Percentiles rank a stretch among this genome's conserved stretches.
phyloP scores from a whole-genome alignment of 1,284 basidiomycete genomes.

The Puccinia triticina region DNA sequence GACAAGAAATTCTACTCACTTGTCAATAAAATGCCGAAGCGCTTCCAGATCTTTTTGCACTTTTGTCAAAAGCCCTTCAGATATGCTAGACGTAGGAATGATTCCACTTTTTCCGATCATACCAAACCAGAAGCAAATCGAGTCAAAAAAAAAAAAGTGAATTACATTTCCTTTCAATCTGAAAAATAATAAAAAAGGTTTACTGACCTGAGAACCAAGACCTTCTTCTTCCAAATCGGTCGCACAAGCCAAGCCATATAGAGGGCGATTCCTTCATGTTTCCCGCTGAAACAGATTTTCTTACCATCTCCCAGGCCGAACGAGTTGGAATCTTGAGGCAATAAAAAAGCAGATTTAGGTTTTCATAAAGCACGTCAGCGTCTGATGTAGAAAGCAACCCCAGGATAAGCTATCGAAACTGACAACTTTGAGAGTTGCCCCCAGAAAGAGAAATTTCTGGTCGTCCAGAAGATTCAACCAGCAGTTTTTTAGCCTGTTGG shows the following conservation, averaged over 20 bases:
- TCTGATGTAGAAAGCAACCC: neutral
- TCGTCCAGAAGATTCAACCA: constrained; percentile 56
- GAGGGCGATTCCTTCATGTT: constrained; percentile 83
- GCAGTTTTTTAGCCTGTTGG: constrained; percentile 57
- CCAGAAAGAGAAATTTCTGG: constrained; percentile 36
- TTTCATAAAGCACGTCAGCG: neutral
- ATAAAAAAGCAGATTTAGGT: neutral
- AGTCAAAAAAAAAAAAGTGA: constrained; percentile 35
- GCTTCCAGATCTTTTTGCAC: constrained; percentile 40
- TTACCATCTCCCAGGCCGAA: constrained; percentile 69
- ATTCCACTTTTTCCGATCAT: neutral
- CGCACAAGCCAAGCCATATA: constrained; percentile 83
- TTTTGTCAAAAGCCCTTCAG: constrained; percentile 25
- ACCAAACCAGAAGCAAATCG: too few species aligned
- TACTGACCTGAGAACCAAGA: constrained; percentile 68
- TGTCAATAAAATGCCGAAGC: constrained; percentile 45
- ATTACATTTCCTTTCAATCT: constrained; percentile 37
- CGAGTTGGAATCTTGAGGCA: constrained; percentile 17
- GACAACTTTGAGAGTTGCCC: constrained; percentile 21
- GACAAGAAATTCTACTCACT: constrained; percentile 18
- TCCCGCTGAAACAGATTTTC: constrained; percentile 77
- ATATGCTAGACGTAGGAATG: constrained; percentile 65
- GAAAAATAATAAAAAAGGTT: constrained; percentile 43
- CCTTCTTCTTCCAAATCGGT: constrained; percentile 81
- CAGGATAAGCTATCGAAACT: neutral